These are phyloP conservation scores for Fraxinus quadrangulata DNA, from an alignment of 257 asterid genomes.

Conservation along the genomic window DNA sequence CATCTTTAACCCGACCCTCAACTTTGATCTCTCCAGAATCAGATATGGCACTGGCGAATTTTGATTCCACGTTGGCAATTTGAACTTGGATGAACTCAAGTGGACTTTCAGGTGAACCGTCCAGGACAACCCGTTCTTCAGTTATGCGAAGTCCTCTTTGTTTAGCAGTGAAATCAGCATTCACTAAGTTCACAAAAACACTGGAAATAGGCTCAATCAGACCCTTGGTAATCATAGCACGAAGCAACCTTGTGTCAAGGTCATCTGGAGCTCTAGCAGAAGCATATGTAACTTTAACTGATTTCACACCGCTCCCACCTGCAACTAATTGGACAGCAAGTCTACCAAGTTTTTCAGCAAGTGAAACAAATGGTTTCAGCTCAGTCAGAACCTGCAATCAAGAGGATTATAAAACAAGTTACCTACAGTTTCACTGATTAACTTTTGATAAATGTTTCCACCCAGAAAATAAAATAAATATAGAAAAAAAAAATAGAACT, in stretches of 20 bases:
- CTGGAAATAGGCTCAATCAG: conserved; percentile 67
- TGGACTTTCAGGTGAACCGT: conserved; percentile 66
- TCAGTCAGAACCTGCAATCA: conserved; percentile 54
- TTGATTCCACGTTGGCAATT: conserved; percentile 66
- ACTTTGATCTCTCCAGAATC: conserved; percentile 61
- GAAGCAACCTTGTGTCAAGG: conserved; percentile 64
- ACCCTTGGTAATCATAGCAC: conserved; percentile 76
- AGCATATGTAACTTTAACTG: conserved; percentile 55
- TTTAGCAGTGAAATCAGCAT: conserved; percentile 74
- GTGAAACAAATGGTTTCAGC: conserved; percentile 58
- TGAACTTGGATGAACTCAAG: conserved; percentile 66
- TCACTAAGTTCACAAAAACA: conserved; percentile 56
- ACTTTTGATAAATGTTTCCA: neutral
- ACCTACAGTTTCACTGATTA: neutral
- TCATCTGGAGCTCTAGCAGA: conserved; percentile 75
- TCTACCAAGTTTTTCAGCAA: conserved; percentile 70
- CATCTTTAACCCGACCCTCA: conserved; percentile 69
- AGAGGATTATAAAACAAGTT: conserved; percentile 4
- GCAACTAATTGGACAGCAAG: conserved; percentile 70
- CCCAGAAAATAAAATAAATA: neutral
- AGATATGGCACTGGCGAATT: conserved; percentile 64
- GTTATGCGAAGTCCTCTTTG: conserved; percentile 67
- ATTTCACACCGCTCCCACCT: conserved; percentile 69
- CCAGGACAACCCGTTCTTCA: conserved; percentile 59
- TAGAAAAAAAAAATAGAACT: neutral